Evolutionary conservation across 208 protist species (phyloP).

Genomic region (Trypanosoma lewisi): DNA sequence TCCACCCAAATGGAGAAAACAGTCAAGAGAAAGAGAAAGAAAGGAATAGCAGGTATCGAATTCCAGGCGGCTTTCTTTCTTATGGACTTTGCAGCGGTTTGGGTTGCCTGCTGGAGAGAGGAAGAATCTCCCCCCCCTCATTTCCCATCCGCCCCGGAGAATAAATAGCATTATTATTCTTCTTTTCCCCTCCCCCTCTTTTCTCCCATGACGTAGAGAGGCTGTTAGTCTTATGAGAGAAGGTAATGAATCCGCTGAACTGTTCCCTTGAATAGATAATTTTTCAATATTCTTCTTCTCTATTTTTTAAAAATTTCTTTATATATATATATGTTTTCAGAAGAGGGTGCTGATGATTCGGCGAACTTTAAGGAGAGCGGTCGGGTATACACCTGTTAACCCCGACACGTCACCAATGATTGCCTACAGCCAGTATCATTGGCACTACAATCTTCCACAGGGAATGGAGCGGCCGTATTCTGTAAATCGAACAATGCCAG

Average conservation of each 20-base stretch:
- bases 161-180: constrained; percentile 11
- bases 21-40: no score
- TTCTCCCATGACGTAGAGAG: neutral
- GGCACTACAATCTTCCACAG: constrained; percentile 90
- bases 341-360: constrained; percentile 40
- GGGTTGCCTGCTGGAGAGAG: no score
- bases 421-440: constrained; percentile 85
- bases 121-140: no score
- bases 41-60: no score
- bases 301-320: neutral
- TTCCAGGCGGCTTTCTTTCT: no score
- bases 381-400: constrained; percentile 84
- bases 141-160: no score
- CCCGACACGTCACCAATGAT: constrained; percentile 89
- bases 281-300: constrained; percentile 20
- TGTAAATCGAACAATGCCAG: constrained; percentile 75
- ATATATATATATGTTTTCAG: neutral
- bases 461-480: constrained; percentile 79
- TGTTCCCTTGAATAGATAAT: constrained; percentile 4
- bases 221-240: neutral
- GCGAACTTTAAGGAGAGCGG: constrained; percentile 31
- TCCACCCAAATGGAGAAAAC: no score
- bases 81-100: neutral
- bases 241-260: neutral
- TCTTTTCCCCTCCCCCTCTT: neutral